Percentiles rank a stretch among this genome's conserved stretches.
Evolutionary conservation across 2,329 filamentous ascomycete genomes (phyloP).

Genomic region (Hirsutella rhossiliensis): DNA sequence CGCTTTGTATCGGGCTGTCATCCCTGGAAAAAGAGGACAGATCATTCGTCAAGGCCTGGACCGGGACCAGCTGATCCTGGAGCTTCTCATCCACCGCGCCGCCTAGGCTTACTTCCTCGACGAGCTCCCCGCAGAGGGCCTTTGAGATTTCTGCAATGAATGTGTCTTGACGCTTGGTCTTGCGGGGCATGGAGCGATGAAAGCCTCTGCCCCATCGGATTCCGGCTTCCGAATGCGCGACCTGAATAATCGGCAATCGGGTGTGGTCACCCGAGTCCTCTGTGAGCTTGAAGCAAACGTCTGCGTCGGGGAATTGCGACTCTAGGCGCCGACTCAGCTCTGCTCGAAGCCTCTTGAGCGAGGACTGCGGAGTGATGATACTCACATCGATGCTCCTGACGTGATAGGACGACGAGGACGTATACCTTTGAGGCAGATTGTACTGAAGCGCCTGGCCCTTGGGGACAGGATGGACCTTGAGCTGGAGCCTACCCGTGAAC

Average conservation of each 20-base stretch:
- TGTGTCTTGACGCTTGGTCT: background rate
- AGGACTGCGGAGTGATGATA: constrained; percentile 33
- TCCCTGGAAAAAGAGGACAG: background rate
- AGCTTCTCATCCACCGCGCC: background rate
- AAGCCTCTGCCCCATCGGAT: background rate
- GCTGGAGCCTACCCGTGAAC: background rate
- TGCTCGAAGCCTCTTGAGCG: constrained; percentile 28
- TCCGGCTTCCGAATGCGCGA: background rate
- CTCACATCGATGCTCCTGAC: constrained; percentile 37
- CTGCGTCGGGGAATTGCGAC: background rate
- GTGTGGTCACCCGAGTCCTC: background rate
- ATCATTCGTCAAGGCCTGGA: background rate
- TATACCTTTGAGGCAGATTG: background rate
- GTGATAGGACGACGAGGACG: constrained; percentile 6
- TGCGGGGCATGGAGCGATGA: background rate
- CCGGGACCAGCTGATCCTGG: background rate
- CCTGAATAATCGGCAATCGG: background rate
- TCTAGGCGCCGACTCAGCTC: constrained; percentile 17
- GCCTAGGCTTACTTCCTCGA: background rate
- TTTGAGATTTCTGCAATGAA: background rate
- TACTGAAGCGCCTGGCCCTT: background rate
- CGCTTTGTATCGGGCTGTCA: background rate
- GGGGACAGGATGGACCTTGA: background rate
- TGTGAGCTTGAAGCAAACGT: background rate
- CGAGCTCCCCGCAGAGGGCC: background rate